Percentiles rank a stretch among this genome's conserved stretches.
phyloP scores from a whole-genome alignment of 169 alveolate species.

The Plasmodium vivax region DNA sequence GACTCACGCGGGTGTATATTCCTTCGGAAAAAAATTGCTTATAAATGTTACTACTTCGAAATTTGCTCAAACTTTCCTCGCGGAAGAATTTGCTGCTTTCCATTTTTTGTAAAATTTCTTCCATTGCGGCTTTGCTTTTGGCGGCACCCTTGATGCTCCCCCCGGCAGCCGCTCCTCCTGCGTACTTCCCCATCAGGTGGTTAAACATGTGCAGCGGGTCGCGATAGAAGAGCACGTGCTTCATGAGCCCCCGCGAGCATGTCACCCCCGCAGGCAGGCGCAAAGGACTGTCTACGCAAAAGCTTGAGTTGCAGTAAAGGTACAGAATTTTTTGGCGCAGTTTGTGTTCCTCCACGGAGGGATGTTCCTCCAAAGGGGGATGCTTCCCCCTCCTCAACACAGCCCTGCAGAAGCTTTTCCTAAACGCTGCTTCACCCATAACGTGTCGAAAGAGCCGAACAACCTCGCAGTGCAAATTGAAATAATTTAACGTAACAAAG shows the following conservation, averaged over 20 bases:
- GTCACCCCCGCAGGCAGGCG: slow-evolving; percentile 1
- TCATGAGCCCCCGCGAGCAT: background rate
- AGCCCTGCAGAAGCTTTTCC: background rate
- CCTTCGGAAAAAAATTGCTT: slow-evolving; percentile 10
- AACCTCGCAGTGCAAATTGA: slow-evolving; percentile 36
- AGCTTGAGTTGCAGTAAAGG: slow-evolving; percentile 22
- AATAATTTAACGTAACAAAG: slow-evolving; percentile 27
- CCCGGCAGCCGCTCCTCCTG: background rate
- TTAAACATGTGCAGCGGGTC: slow-evolving; percentile 48
- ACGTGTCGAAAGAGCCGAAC: slow-evolving; percentile 1
- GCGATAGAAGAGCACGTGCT: slow-evolving; percentile 7
- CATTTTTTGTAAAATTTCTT: background rate
- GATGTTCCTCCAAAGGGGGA: background rate
- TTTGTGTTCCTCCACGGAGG: background rate
- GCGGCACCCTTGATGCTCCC: background rate
- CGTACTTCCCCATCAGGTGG: slow-evolving; percentile 14
- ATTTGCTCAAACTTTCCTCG: background rate
- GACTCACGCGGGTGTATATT: slow-evolving; percentile 9
- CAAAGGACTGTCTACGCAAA: background rate
- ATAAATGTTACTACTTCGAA: slow-evolving; percentile 6
- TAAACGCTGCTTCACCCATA: background rate
- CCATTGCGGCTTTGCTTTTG: background rate
- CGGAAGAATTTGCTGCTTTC: background rate
- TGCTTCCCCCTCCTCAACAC: background rate
- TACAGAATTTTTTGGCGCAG: slow-evolving; percentile 12